phyloP scores from a whole-genome alignment of 2,329 filamentous ascomycete genomes.

The Onygenales sp. region DNA sequence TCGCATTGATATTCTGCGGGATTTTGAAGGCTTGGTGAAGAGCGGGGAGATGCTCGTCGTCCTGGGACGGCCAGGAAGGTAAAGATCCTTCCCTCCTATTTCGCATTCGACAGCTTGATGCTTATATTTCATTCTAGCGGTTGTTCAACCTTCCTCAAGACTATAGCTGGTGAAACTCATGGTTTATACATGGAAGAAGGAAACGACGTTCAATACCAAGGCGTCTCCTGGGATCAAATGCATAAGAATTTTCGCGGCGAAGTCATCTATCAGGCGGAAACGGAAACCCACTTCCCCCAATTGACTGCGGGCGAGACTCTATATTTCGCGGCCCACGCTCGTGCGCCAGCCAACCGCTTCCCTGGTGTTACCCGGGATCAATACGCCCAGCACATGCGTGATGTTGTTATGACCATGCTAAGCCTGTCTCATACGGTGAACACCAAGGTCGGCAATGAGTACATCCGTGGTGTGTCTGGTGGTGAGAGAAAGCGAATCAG shows the following conservation, averaged over 20 bases:
- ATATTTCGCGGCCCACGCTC: conserved; percentile 74
- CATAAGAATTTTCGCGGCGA: conserved; percentile 64
- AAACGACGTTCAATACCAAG: conserved; percentile 73
- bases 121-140: conserved; percentile 14
- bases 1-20: conserved; percentile 50
- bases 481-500: conserved; percentile 72
- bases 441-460: conserved; percentile 75
- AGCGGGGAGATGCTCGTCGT: conserved; percentile 50
- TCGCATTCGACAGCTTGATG: not conserved
- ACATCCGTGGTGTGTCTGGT: conserved; percentile 70
- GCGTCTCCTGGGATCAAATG: conserved; percentile 20
- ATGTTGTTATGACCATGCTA: conserved; percentile 37
- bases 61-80: conserved; percentile 41
- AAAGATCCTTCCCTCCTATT: not conserved
- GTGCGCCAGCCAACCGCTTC: conserved; percentile 66
- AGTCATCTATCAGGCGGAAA: conserved; percentile 77
- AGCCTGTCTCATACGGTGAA: conserved; percentile 58
- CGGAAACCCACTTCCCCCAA: conserved; percentile 76
- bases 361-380: conserved; percentile 38
- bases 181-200: conserved; percentile 63
- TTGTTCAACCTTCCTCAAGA: conserved; percentile 79
- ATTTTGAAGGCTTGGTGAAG: conserved; percentile 55
- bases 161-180: conserved; percentile 75
- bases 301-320: conserved; percentile 82
- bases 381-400: conserved; percentile 34